Conservation (phyloP, 208 protist genomes). For the Borovskyia barvae region DNA sequence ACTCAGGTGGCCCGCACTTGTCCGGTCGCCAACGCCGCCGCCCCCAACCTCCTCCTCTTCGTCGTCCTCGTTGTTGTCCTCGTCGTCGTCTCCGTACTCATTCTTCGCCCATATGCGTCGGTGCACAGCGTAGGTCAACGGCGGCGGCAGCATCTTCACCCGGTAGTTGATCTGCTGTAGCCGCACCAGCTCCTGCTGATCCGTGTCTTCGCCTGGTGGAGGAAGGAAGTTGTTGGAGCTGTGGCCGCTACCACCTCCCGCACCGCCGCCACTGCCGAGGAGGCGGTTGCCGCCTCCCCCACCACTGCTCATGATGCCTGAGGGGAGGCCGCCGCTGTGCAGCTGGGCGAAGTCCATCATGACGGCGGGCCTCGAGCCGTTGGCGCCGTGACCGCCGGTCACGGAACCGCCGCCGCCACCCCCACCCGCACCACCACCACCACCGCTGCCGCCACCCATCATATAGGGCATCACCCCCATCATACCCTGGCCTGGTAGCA, state of each 20-base stretch:
- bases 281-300: background rate
- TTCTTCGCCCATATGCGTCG: conserved; percentile 38
- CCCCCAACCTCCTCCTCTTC: background rate
- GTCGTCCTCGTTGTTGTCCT: conserved; percentile 16
- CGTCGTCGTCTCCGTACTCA: conserved; percentile 32
- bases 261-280: conserved; percentile 1
- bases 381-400: background rate
- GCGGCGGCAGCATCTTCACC: conserved; percentile 48
- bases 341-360: conserved; percentile 15
- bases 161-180: conserved; percentile 40
- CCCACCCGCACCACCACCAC: background rate
- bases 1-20: conserved; percentile 19
- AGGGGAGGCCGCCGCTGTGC: conserved; percentile 2
- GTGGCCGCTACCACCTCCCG: conserved; percentile 2
- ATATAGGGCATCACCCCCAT: conserved; percentile 15
- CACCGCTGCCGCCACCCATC: conserved; percentile 11
- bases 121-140: conserved; percentile 41
- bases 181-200: conserved; percentile 32
- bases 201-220: conserved; percentile 25
- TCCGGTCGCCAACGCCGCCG: background rate
- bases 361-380: background rate
- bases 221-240: conserved; percentile 26
- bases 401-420: background rate
- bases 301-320: background rate
- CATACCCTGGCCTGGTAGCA: conserved; percentile 20